Conservation (phyloP, 2,329 filamentous ascomycete species). For the Metarhizium sp. region DNA sequence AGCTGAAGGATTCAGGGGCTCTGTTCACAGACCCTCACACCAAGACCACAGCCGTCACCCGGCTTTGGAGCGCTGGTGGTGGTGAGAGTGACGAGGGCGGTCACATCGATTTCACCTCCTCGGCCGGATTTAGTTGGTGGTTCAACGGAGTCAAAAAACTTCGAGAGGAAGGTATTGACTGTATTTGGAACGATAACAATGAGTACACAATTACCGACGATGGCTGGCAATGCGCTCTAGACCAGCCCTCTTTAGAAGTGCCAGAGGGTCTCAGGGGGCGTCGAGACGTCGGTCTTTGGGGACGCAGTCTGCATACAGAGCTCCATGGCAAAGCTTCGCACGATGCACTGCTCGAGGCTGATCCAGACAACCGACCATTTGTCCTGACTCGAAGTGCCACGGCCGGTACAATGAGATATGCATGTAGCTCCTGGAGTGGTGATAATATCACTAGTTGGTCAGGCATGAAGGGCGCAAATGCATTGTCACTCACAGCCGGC, state of each 20-base stretch:
- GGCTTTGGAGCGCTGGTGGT: constrained; percentile 62
- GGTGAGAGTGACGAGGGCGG: constrained; percentile 61
- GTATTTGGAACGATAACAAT: constrained; percentile 75
- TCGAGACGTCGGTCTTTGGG: constrained; percentile 57
- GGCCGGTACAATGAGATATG: constrained; percentile 59
- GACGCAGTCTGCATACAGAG: constrained; percentile 59
- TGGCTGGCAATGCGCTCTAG: constrained; percentile 52
- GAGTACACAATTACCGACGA: constrained; percentile 62
- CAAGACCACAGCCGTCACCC: constrained; percentile 42
- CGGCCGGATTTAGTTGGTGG: constrained; percentile 62
- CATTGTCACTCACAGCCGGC: constrained; percentile 57
- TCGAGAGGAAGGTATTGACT: constrained; percentile 56
- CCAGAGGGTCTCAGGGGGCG: constrained; percentile 20
- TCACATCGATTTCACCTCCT: constrained; percentile 65
- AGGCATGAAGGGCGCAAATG: constrained; percentile 62
- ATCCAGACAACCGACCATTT: constrained; percentile 53
- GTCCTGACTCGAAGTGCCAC: constrained; percentile 64
- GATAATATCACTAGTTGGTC: constrained; percentile 69
- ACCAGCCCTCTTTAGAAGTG: constrained; percentile 26
- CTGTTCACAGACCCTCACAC: constrained; percentile 55
- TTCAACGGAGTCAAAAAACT: constrained; percentile 56
- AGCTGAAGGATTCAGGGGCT: constrained; percentile 46
- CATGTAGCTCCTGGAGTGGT: constrained; percentile 64
- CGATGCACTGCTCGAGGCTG: constrained; percentile 51
- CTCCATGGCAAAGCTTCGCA: constrained; percentile 63